These are phyloP conservation scores for Phytopythium oedochilum DNA, from an alignment of 352 stramenopile species.

Conservation along the genomic window DNA sequence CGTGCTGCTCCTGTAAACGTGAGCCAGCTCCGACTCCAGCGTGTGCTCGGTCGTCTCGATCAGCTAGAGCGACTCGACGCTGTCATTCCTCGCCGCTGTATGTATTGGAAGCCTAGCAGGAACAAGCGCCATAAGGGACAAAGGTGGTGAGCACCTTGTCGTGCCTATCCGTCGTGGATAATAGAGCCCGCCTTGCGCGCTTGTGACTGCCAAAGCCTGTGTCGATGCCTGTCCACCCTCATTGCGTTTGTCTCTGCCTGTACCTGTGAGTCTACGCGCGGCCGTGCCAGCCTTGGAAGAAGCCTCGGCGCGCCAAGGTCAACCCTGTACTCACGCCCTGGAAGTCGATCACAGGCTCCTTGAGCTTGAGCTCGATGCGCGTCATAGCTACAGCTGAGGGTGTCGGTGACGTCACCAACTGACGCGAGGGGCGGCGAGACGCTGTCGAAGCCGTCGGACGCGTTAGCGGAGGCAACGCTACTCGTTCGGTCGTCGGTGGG, in stretches of 20 bases:
- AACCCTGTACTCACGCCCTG: neutral
- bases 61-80: neutral
- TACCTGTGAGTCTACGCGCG: neutral
- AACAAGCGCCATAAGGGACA: neutral
- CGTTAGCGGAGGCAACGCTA: constrained; percentile 20
- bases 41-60: neutral
- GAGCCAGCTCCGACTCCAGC: neutral
- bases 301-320: constrained; percentile 15
- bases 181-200: constrained; percentile 1
- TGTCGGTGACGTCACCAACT: neutral
- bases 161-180: neutral
- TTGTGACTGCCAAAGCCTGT: no score
- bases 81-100: neutral
- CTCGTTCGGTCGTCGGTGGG: neutral
- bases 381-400: constrained; percentile 25
- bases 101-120: neutral
- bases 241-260: neutral
- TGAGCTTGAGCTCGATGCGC: constrained; percentile 52
- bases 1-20: neutral
- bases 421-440: neutral
- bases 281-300: constrained; percentile 6
- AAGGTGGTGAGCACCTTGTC: neutral
- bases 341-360: constrained; percentile 49
- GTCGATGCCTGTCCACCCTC: no score
- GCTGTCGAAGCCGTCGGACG: constrained; percentile 10